phyloP scores from a whole-genome alignment of 768 basidiomycete genomes.

The Boletus vinaceobasis region DNA sequence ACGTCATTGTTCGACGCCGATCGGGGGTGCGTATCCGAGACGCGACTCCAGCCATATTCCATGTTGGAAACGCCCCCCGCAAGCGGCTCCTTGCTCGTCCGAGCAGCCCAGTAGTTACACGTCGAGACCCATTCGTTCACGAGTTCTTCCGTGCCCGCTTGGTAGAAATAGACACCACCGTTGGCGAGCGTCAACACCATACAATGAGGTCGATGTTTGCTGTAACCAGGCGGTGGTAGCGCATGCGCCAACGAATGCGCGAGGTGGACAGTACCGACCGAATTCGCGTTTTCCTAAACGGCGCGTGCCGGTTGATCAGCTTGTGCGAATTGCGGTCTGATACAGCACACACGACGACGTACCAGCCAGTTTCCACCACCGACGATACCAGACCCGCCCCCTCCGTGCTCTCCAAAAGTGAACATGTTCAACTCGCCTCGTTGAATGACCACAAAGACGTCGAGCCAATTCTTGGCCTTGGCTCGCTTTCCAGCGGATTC shows the following conservation, averaged over 20 bases:
- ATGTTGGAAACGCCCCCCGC: constrained; percentile 97
- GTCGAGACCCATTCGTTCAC: constrained; percentile 98
- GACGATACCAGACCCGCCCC: constrained; percentile 61
- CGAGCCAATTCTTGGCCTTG: constrained; percentile 87
- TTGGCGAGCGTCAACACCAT: constrained; percentile 89
- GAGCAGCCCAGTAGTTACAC: constrained; percentile 99
- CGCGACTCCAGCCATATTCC: constrained; percentile 97
- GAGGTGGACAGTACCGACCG: constrained; percentile 79
- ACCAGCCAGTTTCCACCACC: constrained; percentile 99
- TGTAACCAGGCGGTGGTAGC: constrained; percentile 90
- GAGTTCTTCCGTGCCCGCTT: constrained; percentile 98
- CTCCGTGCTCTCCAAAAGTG: constrained; percentile 75
- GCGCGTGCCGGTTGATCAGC: not conserved
- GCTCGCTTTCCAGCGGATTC: constrained; percentile 80
- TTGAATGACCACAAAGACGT: constrained; percentile 94
- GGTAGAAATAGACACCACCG: constrained; percentile 96
- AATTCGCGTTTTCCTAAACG: constrained; percentile 75
- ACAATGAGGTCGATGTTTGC: constrained; percentile 84
- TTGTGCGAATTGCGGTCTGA: not conserved
- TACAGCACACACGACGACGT: constrained; percentile 34
- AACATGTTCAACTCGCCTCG: constrained; percentile 96
- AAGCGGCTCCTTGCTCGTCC: constrained; percentile 92
- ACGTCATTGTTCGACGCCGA: constrained; percentile 59
- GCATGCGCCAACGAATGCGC: constrained; percentile 86
- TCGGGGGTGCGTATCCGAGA: constrained; percentile 53